A percentile compares a stretch with the other conserved stretches of the same genome.
Evolutionary conservation across 805 yeast genomes (phyloP).

Genomic region (Candida germanica): DNA sequence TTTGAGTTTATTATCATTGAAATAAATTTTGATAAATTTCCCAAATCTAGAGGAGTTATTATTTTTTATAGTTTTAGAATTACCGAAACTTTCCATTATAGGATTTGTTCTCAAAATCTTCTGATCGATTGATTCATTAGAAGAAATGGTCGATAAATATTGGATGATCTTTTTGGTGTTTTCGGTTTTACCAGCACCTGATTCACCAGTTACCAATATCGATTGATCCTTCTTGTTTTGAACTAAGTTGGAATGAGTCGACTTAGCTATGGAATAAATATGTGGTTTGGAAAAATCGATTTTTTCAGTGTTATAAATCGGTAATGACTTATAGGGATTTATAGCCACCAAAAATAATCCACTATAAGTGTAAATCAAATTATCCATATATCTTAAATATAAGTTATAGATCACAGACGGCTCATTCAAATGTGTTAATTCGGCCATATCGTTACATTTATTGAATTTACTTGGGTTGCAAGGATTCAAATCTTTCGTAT

Average conservation of each 20-base stretch:
- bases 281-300: slow-evolving; percentile 64
- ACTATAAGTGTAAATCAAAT: slow-evolving; percentile 86
- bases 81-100: slow-evolving; percentile 92
- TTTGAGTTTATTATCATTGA: slow-evolving; percentile 50
- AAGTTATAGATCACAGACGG: slow-evolving; percentile 91
- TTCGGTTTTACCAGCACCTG: slow-evolving; percentile 99
- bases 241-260: slow-evolving; percentile 74
- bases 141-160: slow-evolving; percentile 61
- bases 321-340: slow-evolving; percentile 79
- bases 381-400: slow-evolving; percentile 70
- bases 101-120: slow-evolving; percentile 94
- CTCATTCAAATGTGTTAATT: slow-evolving; percentile 87
- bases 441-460: slow-evolving; percentile 92
- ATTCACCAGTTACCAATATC: slow-evolving; percentile 95
- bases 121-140: slow-evolving; percentile 57
- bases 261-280: slow-evolving; percentile 81
- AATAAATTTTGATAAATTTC: slow-evolving; percentile 86
- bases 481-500: slow-evolving; percentile 46
- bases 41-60: slow-evolving; percentile 96
- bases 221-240: slow-evolving; percentile 75
- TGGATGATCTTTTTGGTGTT: slow-evolving; percentile 93
- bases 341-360: slow-evolving; percentile 94
- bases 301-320: slow-evolving; percentile 63
- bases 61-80: slow-evolving; percentile 91
- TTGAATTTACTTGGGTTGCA: slow-evolving; percentile 91